Conservation (phyloP, 345 rosid genomes). For the Bruguiera parviflora region DNA sequence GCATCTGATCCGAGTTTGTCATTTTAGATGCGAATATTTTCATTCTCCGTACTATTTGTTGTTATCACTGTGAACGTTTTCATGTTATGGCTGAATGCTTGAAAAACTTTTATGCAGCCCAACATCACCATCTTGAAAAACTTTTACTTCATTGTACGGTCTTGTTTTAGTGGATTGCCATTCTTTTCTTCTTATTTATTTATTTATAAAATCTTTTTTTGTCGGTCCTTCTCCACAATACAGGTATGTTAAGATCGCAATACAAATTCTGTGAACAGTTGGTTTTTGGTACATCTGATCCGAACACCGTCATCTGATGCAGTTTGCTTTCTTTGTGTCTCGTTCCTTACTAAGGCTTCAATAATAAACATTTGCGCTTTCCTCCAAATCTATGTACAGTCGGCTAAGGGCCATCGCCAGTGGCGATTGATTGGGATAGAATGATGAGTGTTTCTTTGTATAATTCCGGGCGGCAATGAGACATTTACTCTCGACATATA, state of each 20-base stretch:
- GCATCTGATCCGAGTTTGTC: background rate
- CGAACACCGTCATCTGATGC: background rate
- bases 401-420: no score
- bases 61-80: background rate
- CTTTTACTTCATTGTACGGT: background rate
- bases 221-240: conserved; percentile 70
- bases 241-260: conserved; percentile 31
- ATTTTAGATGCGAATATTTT: background rate
- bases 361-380: no score
- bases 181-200: background rate
- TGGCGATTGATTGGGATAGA: background rate
- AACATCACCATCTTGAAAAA: conserved; percentile 50
- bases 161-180: background rate
- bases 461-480: conserved; percentile 15
- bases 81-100: background rate
- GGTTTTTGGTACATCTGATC: background rate
- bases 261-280: no score
- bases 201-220: background rate
- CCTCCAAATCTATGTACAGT: no score
- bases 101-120: conserved; percentile 52
- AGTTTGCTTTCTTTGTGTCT: background rate
- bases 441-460: background rate
- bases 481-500: background rate
- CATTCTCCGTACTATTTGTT: background rate
- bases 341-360: background rate